A percentile compares a stretch with the other conserved stretches of the same genome.
phyloP scores from a whole-genome alignment of 306 rosid genomes.

The Phaseolus lunatus region DNA sequence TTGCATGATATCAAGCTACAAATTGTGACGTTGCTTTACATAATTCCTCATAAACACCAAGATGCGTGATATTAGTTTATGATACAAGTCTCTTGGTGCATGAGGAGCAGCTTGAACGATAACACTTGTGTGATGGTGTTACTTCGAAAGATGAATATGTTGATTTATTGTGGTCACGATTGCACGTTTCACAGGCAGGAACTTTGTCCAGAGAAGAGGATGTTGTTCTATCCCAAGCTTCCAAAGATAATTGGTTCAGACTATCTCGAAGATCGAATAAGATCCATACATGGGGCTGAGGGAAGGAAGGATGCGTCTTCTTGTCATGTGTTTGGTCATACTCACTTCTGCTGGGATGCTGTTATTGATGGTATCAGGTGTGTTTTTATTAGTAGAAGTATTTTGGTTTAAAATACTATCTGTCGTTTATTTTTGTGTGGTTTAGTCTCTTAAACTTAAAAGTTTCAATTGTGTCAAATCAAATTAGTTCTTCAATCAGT shows the following conservation, averaged over 20 bases:
- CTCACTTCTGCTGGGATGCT: conserved; percentile 87
- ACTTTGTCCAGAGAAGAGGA: conserved; percentile 95
- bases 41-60: not conserved
- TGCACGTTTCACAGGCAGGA: conserved; percentile 68
- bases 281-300: conserved; percentile 69
- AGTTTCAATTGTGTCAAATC: too few relatives aligned
- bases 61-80: not conserved
- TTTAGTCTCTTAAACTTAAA: too few relatives aligned
- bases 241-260: conserved; percentile 91
- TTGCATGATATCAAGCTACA: too few relatives aligned
- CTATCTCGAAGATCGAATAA: conserved; percentile 72
- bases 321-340: conserved; percentile 88
- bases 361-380: conserved; percentile 84
- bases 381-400: not conserved
- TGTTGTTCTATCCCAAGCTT: conserved; percentile 88
- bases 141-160: conserved; percentile 11
- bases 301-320: conserved; percentile 61
- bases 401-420: not conserved
- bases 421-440: not conserved
- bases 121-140: conserved; percentile 1
- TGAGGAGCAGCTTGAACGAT: not conserved
- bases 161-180: conserved; percentile 11
- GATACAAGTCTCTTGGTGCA: not conserved
- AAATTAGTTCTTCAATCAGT: too few relatives aligned
- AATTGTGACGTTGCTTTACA: too few relatives aligned